phyloP scores from a whole-genome alignment of 148 eudicot species.

The Nyssa sinensis region DNA sequence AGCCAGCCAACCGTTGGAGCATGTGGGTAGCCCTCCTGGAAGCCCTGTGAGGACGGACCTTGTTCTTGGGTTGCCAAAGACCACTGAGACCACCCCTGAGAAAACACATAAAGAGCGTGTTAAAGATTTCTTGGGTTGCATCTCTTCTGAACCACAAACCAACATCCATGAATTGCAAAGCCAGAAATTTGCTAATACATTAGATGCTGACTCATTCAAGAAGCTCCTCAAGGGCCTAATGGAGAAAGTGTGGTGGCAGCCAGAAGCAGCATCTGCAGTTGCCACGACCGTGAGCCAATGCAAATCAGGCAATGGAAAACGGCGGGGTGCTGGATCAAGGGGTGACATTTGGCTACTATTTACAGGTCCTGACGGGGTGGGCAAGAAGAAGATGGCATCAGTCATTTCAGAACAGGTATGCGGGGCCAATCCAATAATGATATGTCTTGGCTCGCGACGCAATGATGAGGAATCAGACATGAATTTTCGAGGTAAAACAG shows the following conservation, averaged over 20 bases:
- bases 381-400: conserved; percentile 83
- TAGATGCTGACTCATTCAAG: conserved; percentile 77
- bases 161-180: conserved; percentile 29
- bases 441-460: conserved; percentile 67
- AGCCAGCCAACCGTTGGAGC: conserved; percentile 17
- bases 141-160: conserved; percentile 51
- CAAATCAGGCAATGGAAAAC: conserved; percentile 56
- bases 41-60: conserved; percentile 89
- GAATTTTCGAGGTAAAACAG: conserved; percentile 78
- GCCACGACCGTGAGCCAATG: conserved; percentile 68
- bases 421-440: conserved; percentile 44
- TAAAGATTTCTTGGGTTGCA: conserved; percentile 63
- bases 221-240: conserved; percentile 74
- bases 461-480: conserved; percentile 60
- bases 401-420: conserved; percentile 72
- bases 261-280: conserved; percentile 75
- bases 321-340: conserved; percentile 50
- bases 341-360: conserved; percentile 87
- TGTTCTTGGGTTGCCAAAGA: conserved; percentile 57
- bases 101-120: conserved; percentile 24
- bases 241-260: conserved; percentile 94
- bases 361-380: conserved; percentile 79
- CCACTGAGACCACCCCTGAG: conserved; percentile 19
- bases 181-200: conserved; percentile 40
- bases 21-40: conserved; percentile 37